These are phyloP conservation scores for Ophiostoma tasmaniense DNA, from an alignment of 2,329 filamentous ascomycete species.

Conservation along the genomic window DNA sequence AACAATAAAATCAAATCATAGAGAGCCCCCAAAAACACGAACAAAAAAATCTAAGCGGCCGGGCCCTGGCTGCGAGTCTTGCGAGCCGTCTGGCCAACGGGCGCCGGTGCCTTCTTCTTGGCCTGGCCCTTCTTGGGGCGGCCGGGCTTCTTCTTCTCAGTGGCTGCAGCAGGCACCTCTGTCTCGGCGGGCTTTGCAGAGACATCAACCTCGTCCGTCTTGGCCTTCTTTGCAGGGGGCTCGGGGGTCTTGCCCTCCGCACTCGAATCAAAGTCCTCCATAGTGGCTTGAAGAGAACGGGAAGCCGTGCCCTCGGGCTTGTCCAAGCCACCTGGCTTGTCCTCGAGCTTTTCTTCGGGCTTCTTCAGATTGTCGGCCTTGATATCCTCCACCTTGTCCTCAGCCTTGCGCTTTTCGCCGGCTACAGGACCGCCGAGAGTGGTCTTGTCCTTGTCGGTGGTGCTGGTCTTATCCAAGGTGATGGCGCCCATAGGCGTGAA, in stretches of 20 bases:
- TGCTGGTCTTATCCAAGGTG: no score
- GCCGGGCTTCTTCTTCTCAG: background rate
- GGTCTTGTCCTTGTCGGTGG: background rate
- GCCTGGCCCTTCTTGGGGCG: constrained; percentile 21
- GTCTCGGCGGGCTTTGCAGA: background rate
- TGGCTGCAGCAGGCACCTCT: background rate
- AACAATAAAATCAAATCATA: background rate
- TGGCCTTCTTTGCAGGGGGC: constrained; percentile 8
- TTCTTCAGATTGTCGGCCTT: background rate
- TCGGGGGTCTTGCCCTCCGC: background rate
- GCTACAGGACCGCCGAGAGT: background rate
- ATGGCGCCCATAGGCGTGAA: background rate
- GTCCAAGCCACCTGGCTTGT: background rate
- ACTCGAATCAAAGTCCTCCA: background rate
- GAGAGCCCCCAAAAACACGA: background rate
- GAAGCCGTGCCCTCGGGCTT: background rate
- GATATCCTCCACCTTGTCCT: constrained; percentile 20
- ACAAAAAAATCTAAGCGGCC: background rate
- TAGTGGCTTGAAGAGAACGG: background rate
- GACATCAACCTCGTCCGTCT: background rate
- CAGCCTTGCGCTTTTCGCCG: constrained; percentile 25
- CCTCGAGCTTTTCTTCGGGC: background rate
- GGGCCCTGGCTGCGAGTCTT: constrained; percentile 34
- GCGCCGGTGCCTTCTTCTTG: constrained; percentile 25
- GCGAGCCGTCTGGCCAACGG: constrained; percentile 30